Evolutionary conservation across 1,284 basidiomycete species (phyloP), one percentile per base, ranked within the genome.

Genomic region (Irpex sp.): DNA sequence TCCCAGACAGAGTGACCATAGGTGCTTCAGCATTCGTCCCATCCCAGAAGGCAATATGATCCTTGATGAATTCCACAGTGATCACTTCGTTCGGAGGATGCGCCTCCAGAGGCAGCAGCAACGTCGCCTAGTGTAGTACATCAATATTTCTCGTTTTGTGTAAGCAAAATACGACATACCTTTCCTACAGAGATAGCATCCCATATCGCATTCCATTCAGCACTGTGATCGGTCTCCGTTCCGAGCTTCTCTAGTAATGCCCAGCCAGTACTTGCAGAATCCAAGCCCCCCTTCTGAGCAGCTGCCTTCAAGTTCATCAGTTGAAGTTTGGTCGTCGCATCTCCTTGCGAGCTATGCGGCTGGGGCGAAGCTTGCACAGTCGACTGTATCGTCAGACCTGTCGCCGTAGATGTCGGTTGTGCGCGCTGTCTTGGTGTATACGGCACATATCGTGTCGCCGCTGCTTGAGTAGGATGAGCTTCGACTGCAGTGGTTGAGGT

Each of bases 141-240:
- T 58, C 19, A 15, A 43, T 49, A 36, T 39, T 63, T 19, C 37
- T 53, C 59, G 53, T 49, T 58, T 50, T 50, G 53, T 33, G 47
- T 51, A 57, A 13, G 47, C 13, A 56, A 55, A 60, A 49, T 15
- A 11, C 49, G 2, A 70, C 79, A 53, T 61, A 90, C 92, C 84
- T 92, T 92, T 36, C 88, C 87, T 19, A 79, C 80, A 0, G 85
- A 84, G 59, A 94, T 71, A 1, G 85, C 79, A 65, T 75, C 80
- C 85, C 92, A 90, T 13, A 93, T 78, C 26, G 93, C 90, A 37
- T 82, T 79, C 93, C 94, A 95, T 57, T 93, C 91, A 7, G 78
- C 70, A 13, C 75, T 76, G 57, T 79, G 77, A 65, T 90, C 87
- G 1, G 82, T 83, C 66, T 90, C 88, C 19, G 80, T 80, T 4